Evolutionary conservation across 495 filamentous ascomycete genomes (phyloP).

Genomic region (Tuber aestivum): DNA sequence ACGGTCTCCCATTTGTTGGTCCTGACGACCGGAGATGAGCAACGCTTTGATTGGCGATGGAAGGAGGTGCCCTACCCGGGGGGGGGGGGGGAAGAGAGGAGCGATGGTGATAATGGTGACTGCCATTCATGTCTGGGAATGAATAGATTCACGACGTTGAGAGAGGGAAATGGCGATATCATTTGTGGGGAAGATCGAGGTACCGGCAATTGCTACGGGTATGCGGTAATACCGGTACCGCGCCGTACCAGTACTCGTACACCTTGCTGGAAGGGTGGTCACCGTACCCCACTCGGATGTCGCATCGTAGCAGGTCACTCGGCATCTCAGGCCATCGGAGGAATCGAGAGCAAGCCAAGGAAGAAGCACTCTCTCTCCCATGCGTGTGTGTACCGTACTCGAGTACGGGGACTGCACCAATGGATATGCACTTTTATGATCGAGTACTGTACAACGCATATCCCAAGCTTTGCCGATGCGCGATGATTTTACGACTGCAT

Average conservation of each 20-base stretch:
- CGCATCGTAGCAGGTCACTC: not conserved
- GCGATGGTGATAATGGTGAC: no score
- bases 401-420: not conserved
- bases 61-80: not conserved
- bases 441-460: not conserved
- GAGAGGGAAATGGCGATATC: not conserved
- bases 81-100: not conserved
- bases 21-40: not conserved
- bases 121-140: not conserved
- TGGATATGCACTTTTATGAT: not conserved
- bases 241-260: not conserved
- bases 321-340: not conserved
- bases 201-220: not conserved
- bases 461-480: conserved; percentile 26
- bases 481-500: conserved; percentile 28
- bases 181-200: not conserved
- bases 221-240: not conserved
- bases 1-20: not conserved
- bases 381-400: not conserved
- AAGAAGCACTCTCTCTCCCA: not conserved
- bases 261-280: not conserved
- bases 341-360: not conserved
- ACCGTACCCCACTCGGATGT: not conserved
- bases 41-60: not conserved
- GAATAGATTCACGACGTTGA: not conserved